Base-by-base conservation (phyloP, 345 rosid genomes). In the Moricandia arvensis region DNA sequence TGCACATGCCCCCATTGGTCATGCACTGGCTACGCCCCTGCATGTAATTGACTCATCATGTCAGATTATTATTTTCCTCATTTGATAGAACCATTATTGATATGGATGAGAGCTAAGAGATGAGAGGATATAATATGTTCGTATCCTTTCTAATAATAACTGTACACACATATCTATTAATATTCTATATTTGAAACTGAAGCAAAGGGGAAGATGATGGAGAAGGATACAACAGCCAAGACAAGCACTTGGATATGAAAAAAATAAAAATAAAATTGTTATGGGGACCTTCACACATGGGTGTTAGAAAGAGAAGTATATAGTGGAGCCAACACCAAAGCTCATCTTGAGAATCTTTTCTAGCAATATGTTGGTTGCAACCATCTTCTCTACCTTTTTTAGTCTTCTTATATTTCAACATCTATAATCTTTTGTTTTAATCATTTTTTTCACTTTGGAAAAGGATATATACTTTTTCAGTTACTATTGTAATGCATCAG, bases 221-320 rank as follows among this genome's bases (percentile, higher is more conserved):
- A 27, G 85, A 85, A 81, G 79, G 80, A 81, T 83, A 87, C 86
- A 89, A 85, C 77, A 80, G 81, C 82, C 84, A 82, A 82, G 87
- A 82, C 85, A 86, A 87, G 83, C 87, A 87, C 85, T 77, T 64
- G 31, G 43, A 78, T 80, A 82, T 83, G 26, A 49, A 12, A 69
- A 57, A 49, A 37, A n/a, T 2, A 75, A 72, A 64, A 71, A 80
- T 83, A 85, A 55, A 85, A 59, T n/a, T 78, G 88, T 53, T 75
- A 85, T 83, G 85, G 91, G 86, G 90, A 86, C 97, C 89, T 86
- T 83, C 63, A 89, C 97, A 89, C 91, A 88, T 91, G 97, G 95
- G 90, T 66, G 71, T 81, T 68, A 73, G 80, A 66, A 81, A 81
- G 74, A 72, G 73, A 72, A 66, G 65, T 55, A 75, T 79, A 74